Conservation (phyloP, 2,329 filamentous ascomycete species). For the Botrytis pseudocinerea region DNA sequence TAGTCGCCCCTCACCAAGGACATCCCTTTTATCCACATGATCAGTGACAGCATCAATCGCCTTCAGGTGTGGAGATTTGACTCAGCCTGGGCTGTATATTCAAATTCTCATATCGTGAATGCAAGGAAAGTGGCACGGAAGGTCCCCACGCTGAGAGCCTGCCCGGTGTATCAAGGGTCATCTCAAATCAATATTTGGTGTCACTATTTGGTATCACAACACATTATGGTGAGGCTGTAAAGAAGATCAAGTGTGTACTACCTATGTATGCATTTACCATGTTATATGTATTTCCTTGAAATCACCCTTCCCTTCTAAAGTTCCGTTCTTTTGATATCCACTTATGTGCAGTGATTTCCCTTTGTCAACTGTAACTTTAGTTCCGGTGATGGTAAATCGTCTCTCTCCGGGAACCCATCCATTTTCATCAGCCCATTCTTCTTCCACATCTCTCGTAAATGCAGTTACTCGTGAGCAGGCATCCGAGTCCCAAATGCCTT, state of each 20-base stretch:
- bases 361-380: conserved; percentile 7
- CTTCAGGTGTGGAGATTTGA: neutral
- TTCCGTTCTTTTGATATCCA: conserved; percentile 21
- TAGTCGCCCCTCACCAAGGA: conserved; percentile 12
- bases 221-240: neutral
- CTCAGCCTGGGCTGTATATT: neutral
- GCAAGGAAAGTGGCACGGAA: neutral
- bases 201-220: neutral
- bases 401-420: conserved; percentile 19
- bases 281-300: conserved; percentile 9
- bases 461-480: conserved; percentile 7
- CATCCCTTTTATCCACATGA: neutral
- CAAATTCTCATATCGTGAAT: neutral
- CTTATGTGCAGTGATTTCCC: conserved; percentile 8
- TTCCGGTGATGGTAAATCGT: conserved; percentile 14
- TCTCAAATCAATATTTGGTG: neutral
- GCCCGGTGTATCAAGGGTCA: neutral
- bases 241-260: neutral
- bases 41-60: neutral
- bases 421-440: conserved; percentile 24
- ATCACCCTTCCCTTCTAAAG: conserved; percentile 11
- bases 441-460: conserved; percentile 25
- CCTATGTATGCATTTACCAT: neutral
- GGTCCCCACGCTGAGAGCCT: neutral
- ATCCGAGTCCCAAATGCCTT: conserved; percentile 29